phyloP scores from a whole-genome alignment of 129 eudicot genomes.

The Lactuca saligna region DNA sequence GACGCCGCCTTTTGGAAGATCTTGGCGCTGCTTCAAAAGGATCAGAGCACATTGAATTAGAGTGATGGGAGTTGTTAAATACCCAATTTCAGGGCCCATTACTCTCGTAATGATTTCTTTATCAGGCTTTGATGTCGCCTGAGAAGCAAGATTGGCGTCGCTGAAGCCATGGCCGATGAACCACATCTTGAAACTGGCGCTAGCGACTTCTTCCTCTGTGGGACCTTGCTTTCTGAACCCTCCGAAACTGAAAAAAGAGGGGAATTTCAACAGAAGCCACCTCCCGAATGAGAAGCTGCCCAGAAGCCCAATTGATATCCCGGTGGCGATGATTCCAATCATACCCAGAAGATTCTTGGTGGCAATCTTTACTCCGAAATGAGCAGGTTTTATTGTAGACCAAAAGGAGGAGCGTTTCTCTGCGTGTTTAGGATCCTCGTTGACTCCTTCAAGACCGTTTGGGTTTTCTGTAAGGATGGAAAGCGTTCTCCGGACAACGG shows the following conservation, averaged over 20 bases:
- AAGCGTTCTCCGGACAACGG: slow-evolving; percentile 80
- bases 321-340: slow-evolving; percentile 52
- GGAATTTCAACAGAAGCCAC: slow-evolving; percentile 79
- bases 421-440: slow-evolving; percentile 56
- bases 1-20: slow-evolving; percentile 84
- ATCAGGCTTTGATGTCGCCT: slow-evolving; percentile 56
- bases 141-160: slow-evolving; percentile 47
- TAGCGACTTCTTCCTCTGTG: slow-evolving; percentile 80
- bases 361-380: slow-evolving; percentile 85
- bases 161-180: slow-evolving; percentile 84
- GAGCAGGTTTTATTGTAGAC: slow-evolving; percentile 86
- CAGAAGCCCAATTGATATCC: slow-evolving; percentile 64
- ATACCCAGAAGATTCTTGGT: slow-evolving; percentile 59
- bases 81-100: slow-evolving; percentile 91
- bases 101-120: slow-evolving; percentile 46
- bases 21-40: slow-evolving; percentile 49
- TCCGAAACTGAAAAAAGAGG: slow-evolving; percentile 80
- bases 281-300: slow-evolving; percentile 64
- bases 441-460: slow-evolving; percentile 68
- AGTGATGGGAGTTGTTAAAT: slow-evolving; percentile 74
- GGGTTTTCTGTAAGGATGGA: slow-evolving; percentile 69
- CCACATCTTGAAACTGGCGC: slow-evolving; percentile 95
- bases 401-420: slow-evolving; percentile 68
- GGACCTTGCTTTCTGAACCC: slow-evolving; percentile 86
- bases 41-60: slow-evolving; percentile 73